Evolutionary conservation across 352 stramenopile species (phyloP), one percentile per base, ranked within the genome.

Genomic region (Phytophthora citrophthora): DNA sequence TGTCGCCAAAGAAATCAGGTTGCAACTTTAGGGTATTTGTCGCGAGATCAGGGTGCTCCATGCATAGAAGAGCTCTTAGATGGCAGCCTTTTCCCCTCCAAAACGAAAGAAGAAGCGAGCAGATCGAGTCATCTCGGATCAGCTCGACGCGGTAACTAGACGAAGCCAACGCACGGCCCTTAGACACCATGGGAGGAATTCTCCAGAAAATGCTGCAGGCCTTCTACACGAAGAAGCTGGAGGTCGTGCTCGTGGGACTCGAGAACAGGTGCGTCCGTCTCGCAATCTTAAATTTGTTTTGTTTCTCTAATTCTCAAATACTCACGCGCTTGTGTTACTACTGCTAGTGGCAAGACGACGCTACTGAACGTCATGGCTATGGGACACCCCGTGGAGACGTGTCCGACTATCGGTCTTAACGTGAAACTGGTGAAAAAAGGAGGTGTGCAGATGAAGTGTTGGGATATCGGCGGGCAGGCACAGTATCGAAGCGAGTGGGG

Each of bases 401-500:
- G 96, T 51, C 95, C 95, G n/a, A 99, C 96, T 26, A 98, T 99
- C 70, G 96, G 96, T 45, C 77, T 99, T 39, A 98, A 98, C 75
- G 96, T 99, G 45, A 98, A 98, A 77, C 84, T 98, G 31, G 96
- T 99, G 54, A 96, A 97, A 91, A 93, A 98, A 90, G 79, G 95
- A 75, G 83, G 85, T 27, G 87, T 95, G 63, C 96, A 98, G 72
- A 99, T 99, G 96, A 99, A 99, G 77, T 99, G 96, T 75, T 99
- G 97, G 97, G 97, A 99, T 83, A 98, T 99, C 57, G 97, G 96
- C 40, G 97, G 97, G 9, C 95, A 99, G 77, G 94, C 95, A 64
- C 94, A 99, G 78, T 99, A 99, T 64, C 91, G 97, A 61, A 94
- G 83, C 55, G 91, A 97, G 66, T 98, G 92, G 91, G 90, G 91